Conservation (phyloP, 2,329 filamentous ascomycete genomes). For the Hypoxylon sp. region DNA sequence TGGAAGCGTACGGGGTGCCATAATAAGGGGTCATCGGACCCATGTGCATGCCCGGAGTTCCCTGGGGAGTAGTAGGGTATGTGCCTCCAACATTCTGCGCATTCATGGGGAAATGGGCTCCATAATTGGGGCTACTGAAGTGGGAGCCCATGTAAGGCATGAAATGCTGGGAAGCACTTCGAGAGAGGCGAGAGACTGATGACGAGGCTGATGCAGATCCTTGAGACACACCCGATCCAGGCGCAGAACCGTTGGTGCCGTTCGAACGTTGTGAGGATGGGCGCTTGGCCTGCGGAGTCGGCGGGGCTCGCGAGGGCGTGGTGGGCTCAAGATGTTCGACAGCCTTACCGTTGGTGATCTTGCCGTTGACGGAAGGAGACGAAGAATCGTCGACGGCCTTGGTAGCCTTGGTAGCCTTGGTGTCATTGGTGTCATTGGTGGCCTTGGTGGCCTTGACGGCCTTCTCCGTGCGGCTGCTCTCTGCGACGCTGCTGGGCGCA, state of each 20-base stretch:
- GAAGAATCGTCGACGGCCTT: too few species aligned
- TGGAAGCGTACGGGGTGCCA: constrained; percentile 31
- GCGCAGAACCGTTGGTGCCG: not conserved
- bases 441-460: constrained; percentile 2
- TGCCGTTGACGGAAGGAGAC: too few species aligned
- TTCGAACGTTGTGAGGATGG: not conserved
- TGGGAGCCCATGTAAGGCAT: constrained; percentile 14
- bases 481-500: not conserved
- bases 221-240: too few species aligned
- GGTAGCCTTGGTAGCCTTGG: too few species aligned
- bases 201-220: constrained; percentile 1
- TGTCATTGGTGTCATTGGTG: too few species aligned
- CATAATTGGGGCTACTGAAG: constrained; percentile 19
- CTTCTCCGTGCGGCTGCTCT: not conserved
- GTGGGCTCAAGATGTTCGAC: too few species aligned
- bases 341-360: too few species aligned
- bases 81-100: constrained; percentile 3
- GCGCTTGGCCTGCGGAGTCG: not conserved
- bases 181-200: not conserved
- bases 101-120: constrained; percentile 9
- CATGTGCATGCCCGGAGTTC: constrained; percentile 28
- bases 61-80: constrained; percentile 32
- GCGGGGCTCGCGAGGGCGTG: constrained; percentile 12
- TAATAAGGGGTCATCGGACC: too few species aligned
- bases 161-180: constrained; percentile 5